Evolutionary conservation across 345 rosid species (phyloP).

Genomic region (Fremontodendron californicum): DNA sequence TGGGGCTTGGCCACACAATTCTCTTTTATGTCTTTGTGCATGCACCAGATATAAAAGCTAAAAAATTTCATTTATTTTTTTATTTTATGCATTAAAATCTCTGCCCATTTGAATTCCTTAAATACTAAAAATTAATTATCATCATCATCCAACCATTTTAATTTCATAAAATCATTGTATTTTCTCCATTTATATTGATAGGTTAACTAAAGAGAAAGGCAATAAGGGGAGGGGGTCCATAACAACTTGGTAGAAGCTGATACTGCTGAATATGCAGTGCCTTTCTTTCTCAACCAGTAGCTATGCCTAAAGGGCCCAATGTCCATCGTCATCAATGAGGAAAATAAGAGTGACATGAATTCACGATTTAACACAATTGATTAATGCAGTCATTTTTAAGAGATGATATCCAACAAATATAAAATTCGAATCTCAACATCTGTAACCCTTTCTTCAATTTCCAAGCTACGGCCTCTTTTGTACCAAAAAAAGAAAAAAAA

Average conservation of each 20-base stretch:
- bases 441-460: too few relatives aligned
- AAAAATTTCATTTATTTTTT: background rate
- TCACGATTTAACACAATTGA: too few relatives aligned
- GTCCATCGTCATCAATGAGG: background rate
- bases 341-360: background rate
- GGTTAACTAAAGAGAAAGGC: constrained; percentile 15
- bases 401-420: too few relatives aligned
- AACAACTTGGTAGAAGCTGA: constrained; percentile 1
- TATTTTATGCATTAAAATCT: background rate
- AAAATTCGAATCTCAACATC: too few relatives aligned
- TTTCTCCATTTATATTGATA: background rate
- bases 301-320: background rate
- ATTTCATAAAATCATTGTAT: background rate
- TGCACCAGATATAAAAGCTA: background rate
- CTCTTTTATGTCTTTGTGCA: background rate
- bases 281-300: background rate
- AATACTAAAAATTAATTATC: background rate
- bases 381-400: too few relatives aligned
- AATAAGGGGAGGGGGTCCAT: constrained; percentile 8
- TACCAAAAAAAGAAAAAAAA: too few relatives aligned
- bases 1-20: background rate
- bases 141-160: too few relatives aligned
- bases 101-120: background rate
- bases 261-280: background rate
- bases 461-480: background rate